phyloP scores from a whole-genome alignment of 1,139 yeast species.

The Lodderomyces margitis region DNA sequence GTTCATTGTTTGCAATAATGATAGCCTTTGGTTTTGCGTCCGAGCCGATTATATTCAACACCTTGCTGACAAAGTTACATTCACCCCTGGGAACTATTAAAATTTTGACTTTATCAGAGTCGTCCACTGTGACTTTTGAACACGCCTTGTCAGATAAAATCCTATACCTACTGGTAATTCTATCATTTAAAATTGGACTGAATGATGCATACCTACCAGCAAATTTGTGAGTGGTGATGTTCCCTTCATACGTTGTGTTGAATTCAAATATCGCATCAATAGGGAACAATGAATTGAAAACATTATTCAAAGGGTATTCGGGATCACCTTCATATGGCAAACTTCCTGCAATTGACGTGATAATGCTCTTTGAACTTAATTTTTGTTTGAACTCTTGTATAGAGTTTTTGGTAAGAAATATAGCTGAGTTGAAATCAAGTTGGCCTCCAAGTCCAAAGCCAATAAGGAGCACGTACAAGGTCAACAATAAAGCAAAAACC shows the following conservation, averaged over 20 bases:
- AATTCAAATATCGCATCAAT: conserved; percentile 36
- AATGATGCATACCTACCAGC: conserved; percentile 45
- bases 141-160: conserved; percentile 36
- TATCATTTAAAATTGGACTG: conserved; percentile 32
- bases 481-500: neutral
- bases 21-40: conserved; percentile 33
- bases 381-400: conserved; percentile 24
- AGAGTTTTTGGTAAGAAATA: conserved; percentile 27
- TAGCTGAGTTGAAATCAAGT: conserved; percentile 25
- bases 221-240: conserved; percentile 22
- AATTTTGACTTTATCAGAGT: conserved; percentile 21
- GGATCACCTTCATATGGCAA: conserved; percentile 19
- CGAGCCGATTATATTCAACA: conserved; percentile 29
- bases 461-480: neutral
- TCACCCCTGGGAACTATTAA: conserved; percentile 39
- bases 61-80: conserved; percentile 45
- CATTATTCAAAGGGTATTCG: conserved; percentile 37
- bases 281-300: conserved; percentile 44
- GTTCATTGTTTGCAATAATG: conserved; percentile 44
- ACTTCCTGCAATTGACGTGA: neutral
- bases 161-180: conserved; percentile 23
- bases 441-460: conserved; percentile 5
- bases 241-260: conserved; percentile 23
- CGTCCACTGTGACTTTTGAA: conserved; percentile 14
- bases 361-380: conserved; percentile 1